phyloP scores from a whole-genome alignment of 345 rosid genomes.

The Zanthoxylum bungeanum region DNA sequence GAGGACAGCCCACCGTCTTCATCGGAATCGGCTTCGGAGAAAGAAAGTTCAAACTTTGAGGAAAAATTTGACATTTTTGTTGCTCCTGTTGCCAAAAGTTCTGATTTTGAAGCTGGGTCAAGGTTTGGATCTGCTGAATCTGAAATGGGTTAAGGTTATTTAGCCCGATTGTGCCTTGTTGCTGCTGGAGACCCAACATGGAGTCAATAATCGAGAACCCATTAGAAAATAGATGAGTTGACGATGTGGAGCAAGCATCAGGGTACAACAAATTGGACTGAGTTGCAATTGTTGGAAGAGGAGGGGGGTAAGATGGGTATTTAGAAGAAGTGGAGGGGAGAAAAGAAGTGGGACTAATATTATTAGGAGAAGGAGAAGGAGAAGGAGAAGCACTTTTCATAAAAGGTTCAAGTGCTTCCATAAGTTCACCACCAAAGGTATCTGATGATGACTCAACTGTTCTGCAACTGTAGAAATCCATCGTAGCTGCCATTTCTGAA shows the following conservation, averaged over 20 bases:
- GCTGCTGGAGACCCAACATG: conserved; percentile 30
- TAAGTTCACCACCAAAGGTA: conserved; percentile 61
- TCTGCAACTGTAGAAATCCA: conserved; percentile 59
- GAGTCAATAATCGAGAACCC: conserved; percentile 33
- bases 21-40: conserved; percentile 52
- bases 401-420: conserved; percentile 96
- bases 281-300: neutral
- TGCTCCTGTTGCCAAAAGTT: neutral
- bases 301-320: conserved; percentile 16
- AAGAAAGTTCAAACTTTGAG: conserved; percentile 23
- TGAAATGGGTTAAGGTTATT: conserved; percentile 58
- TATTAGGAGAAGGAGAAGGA: conserved; percentile 15
- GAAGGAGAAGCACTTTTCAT: conserved; percentile 59
- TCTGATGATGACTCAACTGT: conserved; percentile 27
- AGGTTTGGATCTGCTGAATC: conserved; percentile 61
- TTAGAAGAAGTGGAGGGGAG: conserved; percentile 25
- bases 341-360: too few relatives aligned
- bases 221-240: conserved; percentile 29
- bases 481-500: conserved; percentile 47
- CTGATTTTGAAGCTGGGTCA: conserved; percentile 34
- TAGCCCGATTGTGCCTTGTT: conserved; percentile 51
- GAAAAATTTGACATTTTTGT: conserved; percentile 2
- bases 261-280: conserved; percentile 31
- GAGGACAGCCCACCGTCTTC: conserved; percentile 48
- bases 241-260: conserved; percentile 31